Percentiles rank a stretch among this genome's conserved stretches.
Conservation (phyloP, 2,329 filamentous ascomycete species). For the Ophiostoma sp. region DNA sequence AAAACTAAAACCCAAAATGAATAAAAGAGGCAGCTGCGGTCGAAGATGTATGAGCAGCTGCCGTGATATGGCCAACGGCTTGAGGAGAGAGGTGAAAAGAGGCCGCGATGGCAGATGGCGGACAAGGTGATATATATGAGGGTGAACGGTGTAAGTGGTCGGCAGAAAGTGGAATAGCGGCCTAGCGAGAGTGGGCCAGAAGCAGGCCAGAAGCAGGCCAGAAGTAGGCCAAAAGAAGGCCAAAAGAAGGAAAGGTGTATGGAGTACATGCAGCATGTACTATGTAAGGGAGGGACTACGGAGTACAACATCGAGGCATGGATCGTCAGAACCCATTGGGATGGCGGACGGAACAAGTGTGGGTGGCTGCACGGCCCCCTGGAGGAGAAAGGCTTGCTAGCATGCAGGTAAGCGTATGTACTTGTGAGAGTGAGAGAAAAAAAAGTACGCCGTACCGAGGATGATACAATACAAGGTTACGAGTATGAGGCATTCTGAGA, state of each 20-base stretch:
- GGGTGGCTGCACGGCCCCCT: neutral
- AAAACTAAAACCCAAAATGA: neutral
- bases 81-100: neutral
- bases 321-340: neutral
- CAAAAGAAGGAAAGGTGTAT: constrained; percentile 8
- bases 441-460: neutral
- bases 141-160: neutral
- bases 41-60: constrained; percentile 11
- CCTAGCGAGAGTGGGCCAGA: neutral
- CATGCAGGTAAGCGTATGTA: neutral
- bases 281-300: neutral
- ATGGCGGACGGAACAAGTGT: neutral
- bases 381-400: neutral
- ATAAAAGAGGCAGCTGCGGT: neutral
- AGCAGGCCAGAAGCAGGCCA: neutral
- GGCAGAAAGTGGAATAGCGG: neutral
- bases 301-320: neutral
- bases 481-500: neutral
- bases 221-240: constrained; percentile 11
- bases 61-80: neutral
- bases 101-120: neutral
- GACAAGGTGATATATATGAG: neutral
- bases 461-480: neutral
- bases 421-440: neutral
- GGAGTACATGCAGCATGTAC: constrained; percentile 11